These are phyloP conservation scores for Corylus avellana DNA, from an alignment of 306 rosid species.

Conservation along the genomic window DNA sequence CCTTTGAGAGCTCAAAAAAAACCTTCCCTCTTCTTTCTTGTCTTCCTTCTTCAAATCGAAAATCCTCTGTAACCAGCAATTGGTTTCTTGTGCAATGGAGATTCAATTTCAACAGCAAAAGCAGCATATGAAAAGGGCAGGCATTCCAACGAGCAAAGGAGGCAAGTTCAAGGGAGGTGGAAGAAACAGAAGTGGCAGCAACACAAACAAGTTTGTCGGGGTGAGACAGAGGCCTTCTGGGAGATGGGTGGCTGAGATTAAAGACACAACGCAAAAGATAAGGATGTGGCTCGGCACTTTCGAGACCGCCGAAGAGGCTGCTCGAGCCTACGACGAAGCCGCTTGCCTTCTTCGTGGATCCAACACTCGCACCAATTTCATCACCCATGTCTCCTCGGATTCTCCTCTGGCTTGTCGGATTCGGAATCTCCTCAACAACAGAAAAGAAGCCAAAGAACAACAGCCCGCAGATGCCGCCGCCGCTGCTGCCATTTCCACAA, in stretches of 20 bases:
- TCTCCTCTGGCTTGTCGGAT: conserved; percentile 89
- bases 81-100: conserved; percentile 53
- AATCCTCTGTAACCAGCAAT: background rate
- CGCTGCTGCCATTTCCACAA: background rate
- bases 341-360: conserved; percentile 96
- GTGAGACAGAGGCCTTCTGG: conserved; percentile 97
- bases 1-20: conserved; percentile 14
- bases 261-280: conserved; percentile 86
- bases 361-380: conserved; percentile 85
- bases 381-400: conserved; percentile 67
- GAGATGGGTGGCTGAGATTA: conserved; percentile 99
- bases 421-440: conserved; percentile 61
- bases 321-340: conserved; percentile 92
- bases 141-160: conserved; percentile 28
- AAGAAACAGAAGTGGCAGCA: conserved; percentile 40
- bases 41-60: background rate
- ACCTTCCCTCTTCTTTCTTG: background rate
- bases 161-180: conserved; percentile 50
- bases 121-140: conserved; percentile 27
- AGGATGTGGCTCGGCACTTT: conserved; percentile 99
- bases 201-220: conserved; percentile 74
- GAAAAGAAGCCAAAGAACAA: conserved; percentile 34
- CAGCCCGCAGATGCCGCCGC: conserved; percentile 11
- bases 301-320: conserved; percentile 96
- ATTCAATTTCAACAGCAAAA: conserved; percentile 64